Evolutionary conservation across 2,329 filamentous ascomycete species (phyloP), one percentile per base, ranked within the genome.

Genomic region (Botrytis deweyae): DNA sequence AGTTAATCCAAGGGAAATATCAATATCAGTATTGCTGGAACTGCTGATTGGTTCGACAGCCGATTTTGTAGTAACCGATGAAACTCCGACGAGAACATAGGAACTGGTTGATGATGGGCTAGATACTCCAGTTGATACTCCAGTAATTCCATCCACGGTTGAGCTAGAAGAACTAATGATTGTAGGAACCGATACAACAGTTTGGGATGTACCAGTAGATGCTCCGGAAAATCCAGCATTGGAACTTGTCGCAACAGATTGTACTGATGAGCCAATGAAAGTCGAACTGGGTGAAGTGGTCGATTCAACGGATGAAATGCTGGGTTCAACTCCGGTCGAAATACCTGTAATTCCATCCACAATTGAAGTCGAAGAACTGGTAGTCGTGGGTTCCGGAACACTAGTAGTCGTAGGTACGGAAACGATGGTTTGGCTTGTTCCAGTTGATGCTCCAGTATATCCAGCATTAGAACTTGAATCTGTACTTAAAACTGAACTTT

Each of bases 371-470:
- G 36, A 38, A 38, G 36, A 38, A 38, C 36, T 38, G 16, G 69
- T 59, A 33, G 70, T 63, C 14, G 73, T 3, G 22, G 22, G 10
- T 52, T 12, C 10, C 10, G 22, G 22, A 4, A n/a, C 10, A 52
- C 49, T 52, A 6, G 22, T 52, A 29, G 69, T 42, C 36, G 73
- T 67, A 16, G 74, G 73, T 18, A 52, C 59, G 42, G 74, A 22
- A 20, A 76, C 36, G 9, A 73, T 63, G 16, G 73, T 65, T 64
- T 75, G 73, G 16, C 73, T 42, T 16, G 58, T 68, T 38, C 73
- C 74, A 38, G 74, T 76, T 46, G 73, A 65, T 36, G 49, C 74
- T 46, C 29, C 68, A 70, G 68, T 62, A 46, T 52, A 61, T 64
- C 44, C 69, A 65, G 33, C 33, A 55, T 38, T 40, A 5, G 69